A percentile compares a stretch with the other conserved stretches of the same genome.
These are phyloP conservation scores for Aspergillus nanangensis DNA, from an alignment of 495 filamentous ascomycete genomes.

Conservation along the genomic window DNA sequence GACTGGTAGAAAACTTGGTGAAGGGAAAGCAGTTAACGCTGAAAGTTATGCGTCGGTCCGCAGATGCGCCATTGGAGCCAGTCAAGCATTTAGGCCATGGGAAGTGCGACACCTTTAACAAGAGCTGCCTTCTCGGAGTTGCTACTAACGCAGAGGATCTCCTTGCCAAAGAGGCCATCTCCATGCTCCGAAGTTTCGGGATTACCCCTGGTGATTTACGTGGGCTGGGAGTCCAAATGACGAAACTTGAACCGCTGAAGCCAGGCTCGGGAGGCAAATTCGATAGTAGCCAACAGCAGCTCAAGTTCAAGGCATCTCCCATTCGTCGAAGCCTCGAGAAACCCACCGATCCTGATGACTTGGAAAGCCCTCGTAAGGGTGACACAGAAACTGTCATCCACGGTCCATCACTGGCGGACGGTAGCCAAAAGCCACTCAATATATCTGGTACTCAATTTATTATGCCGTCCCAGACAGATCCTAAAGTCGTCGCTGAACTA, in stretches of 20 bases:
- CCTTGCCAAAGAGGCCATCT: conserved; percentile 74
- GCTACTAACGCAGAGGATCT: conserved; percentile 68
- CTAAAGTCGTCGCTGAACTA: conserved; percentile 67
- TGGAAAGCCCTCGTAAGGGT: conserved; percentile 66
- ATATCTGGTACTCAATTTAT: conserved; percentile 83
- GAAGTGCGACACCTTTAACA: conserved; percentile 90
- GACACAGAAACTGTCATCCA: conserved; percentile 43
- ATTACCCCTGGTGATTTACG: conserved; percentile 87
- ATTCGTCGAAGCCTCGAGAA: conserved; percentile 21
- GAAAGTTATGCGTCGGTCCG: conserved; percentile 84
- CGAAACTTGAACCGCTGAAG: conserved; percentile 80
- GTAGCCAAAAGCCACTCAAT: conserved; percentile 65
- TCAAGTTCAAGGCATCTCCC: conserved; percentile 52
- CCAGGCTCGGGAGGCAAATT: conserved; percentile 24
- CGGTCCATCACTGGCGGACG: conserved; percentile 45
- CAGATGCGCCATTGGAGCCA: conserved; percentile 85
- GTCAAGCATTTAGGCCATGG: conserved; percentile 94
- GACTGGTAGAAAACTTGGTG: conserved; percentile 75
- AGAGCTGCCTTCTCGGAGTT: conserved; percentile 75
- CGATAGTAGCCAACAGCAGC: conserved; percentile 60
- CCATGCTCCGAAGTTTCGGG: conserved; percentile 73
- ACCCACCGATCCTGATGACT: conserved; percentile 46
- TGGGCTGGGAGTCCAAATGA: conserved; percentile 87
- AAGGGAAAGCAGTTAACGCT: conserved; percentile 85
- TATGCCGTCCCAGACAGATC: conserved; percentile 75